Evolutionary conservation across 2,329 filamentous ascomycete species (phyloP).

Genomic region (Paraphaeosphaeria sporulosa): DNA sequence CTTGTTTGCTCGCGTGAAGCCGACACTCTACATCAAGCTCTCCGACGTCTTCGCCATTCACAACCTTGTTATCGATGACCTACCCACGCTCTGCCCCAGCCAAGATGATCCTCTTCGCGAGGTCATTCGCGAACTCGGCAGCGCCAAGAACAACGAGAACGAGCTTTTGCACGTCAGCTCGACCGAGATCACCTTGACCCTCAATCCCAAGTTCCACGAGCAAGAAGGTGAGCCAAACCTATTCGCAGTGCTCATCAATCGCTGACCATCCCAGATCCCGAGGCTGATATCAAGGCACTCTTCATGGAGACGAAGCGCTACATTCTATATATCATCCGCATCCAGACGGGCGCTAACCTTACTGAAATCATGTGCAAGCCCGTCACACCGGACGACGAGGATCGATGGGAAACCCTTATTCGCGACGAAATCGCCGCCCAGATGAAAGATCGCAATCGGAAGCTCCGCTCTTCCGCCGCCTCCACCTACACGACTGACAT

Average conservation of each 20-base stretch:
- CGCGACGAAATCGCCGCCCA: conserved; percentile 74
- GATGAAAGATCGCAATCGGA: conserved; percentile 58
- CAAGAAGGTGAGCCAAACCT: conserved; percentile 66
- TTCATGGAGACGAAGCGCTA: conserved; percentile 99
- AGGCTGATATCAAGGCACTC: conserved; percentile 87
- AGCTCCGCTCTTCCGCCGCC: conserved; percentile 83
- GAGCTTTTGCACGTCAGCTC: conserved; percentile 88
- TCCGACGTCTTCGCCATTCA: conserved; percentile 97
- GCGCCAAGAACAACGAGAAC: conserved; percentile 93
- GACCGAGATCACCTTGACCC: conserved; percentile 87
- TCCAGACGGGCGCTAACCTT: conserved; percentile 90
- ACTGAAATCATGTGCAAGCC: conserved; percentile 94
- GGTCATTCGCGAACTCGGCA: conserved; percentile 91
- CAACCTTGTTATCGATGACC: conserved; percentile 81
- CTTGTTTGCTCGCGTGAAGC: conserved; percentile 93
- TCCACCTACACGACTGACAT: conserved; percentile 72
- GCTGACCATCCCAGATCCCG: conserved; percentile 70
- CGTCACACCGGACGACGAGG: conserved; percentile 84
- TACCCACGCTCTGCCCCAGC: conserved; percentile 76
- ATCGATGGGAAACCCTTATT: conserved; percentile 83
- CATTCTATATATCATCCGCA: conserved; percentile 95
- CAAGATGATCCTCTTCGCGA: conserved; percentile 90
- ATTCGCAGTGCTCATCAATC: neutral
- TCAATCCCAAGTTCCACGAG: conserved; percentile 89
- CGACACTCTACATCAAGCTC: conserved; percentile 99